Evolutionary conservation across 805 yeast genomes (phyloP).

Genomic region (Candida broadrunensis): DNA sequence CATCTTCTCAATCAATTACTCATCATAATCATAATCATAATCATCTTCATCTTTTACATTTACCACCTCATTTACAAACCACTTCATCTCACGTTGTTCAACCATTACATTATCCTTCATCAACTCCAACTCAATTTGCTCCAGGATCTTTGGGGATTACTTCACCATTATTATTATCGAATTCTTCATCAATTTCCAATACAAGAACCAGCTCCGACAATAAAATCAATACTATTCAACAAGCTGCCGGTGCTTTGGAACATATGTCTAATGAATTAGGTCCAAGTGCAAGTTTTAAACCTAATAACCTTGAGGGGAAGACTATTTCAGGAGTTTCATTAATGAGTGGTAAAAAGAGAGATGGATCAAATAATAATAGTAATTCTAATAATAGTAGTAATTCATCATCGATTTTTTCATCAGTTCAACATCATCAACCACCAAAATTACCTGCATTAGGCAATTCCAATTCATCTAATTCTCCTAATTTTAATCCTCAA

Average conservation of each 20-base stretch:
- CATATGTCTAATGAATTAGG: constrained; percentile 43
- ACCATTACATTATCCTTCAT: constrained; percentile 62
- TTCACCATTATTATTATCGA: constrained; percentile 59
- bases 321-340: constrained; percentile 22
- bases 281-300: constrained; percentile 40
- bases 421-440: constrained; percentile 25
- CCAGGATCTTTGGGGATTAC: constrained; percentile 62
- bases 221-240: constrained; percentile 18
- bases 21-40: constrained; percentile 1
- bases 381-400: background rate
- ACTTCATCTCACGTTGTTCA: constrained; percentile 32
- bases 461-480: constrained; percentile 8
- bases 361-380: too few species aligned
- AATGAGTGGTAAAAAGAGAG: constrained; percentile 19
- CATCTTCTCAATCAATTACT: background rate
- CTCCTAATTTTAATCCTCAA: constrained; percentile 48
- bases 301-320: constrained; percentile 5
- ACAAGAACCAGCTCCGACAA: constrained; percentile 21
- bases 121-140: constrained; percentile 70
- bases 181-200: constrained; percentile 43
- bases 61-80: constrained; percentile 16
- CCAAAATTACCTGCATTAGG: constrained; percentile 35
- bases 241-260: constrained; percentile 45
- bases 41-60: constrained; percentile 15
- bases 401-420: constrained; percentile 31